These are phyloP conservation scores for Suillus tomentosus DNA, from an alignment of 768 basidiomycete species.

Conservation along the genomic window DNA sequence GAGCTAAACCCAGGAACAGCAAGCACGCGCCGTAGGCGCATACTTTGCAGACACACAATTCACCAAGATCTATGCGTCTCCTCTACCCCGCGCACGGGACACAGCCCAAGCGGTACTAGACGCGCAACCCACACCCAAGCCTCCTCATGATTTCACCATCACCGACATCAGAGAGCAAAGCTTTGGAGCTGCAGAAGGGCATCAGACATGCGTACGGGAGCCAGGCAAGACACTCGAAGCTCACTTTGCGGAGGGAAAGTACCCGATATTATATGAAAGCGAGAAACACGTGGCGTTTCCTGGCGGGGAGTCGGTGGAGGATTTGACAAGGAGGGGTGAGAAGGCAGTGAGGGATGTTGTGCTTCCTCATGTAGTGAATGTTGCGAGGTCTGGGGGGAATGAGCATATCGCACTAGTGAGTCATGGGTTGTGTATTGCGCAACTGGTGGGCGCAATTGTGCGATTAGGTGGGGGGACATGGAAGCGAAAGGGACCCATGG, in stretches of 20 bases:
- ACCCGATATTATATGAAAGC: slow-evolving; percentile 44
- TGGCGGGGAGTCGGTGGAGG: slow-evolving; percentile 68
- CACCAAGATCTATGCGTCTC: slow-evolving; percentile 63
- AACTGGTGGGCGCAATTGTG: slow-evolving; percentile 55
- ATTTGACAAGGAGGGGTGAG: slow-evolving; percentile 58
- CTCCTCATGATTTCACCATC: slow-evolving; percentile 45
- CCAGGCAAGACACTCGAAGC: slow-evolving; percentile 41
- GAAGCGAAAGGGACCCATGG: slow-evolving; percentile 31
- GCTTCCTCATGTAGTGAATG: slow-evolving; percentile 55
- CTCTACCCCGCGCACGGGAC: slow-evolving; percentile 61
- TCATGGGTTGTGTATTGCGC: slow-evolving; percentile 71
- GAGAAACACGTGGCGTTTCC: slow-evolving; percentile 52
- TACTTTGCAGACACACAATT: slow-evolving; percentile 54
- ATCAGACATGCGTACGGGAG: slow-evolving; percentile 37
- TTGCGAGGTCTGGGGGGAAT: slow-evolving; percentile 38
- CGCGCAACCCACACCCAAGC: slow-evolving; percentile 48
- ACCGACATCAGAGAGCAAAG: slow-evolving; percentile 58
- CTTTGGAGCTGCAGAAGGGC: slow-evolving; percentile 73
- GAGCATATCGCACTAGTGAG: slow-evolving; percentile 69
- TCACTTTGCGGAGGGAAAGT: slow-evolving; percentile 54
- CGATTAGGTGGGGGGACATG: slow-evolving; percentile 36
- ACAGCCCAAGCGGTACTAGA: slow-evolving; percentile 61
- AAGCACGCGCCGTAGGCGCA: slow-evolving; percentile 65
- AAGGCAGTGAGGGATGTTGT: slow-evolving; percentile 48
- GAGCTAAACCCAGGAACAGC: slow-evolving; percentile 36